Conservation (phyloP, 2,329 filamentous ascomycete genomes). For the Pseudopyricularia javanii region DNA sequence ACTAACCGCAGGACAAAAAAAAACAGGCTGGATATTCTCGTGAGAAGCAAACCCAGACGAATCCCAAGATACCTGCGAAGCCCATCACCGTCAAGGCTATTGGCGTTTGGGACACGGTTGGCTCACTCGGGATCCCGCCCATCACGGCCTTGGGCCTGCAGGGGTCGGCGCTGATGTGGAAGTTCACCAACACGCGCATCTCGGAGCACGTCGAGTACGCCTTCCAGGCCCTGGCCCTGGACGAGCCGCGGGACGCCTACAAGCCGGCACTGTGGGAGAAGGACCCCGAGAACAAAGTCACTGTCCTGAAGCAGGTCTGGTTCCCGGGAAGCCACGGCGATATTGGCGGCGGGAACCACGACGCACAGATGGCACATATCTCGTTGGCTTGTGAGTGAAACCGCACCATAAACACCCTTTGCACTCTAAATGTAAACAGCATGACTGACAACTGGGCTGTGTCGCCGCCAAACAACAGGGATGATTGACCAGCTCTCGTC, state of each 20-base stretch:
- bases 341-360: constrained; percentile 40
- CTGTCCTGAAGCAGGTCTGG: constrained; percentile 34
- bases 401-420: neutral
- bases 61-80: constrained; percentile 14
- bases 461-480: constrained; percentile 8
- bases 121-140: constrained; percentile 29
- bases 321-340: constrained; percentile 42
- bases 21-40: neutral
- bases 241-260: constrained; percentile 42
- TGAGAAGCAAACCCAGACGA: neutral
- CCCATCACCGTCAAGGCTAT: constrained; percentile 30
- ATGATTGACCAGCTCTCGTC: constrained; percentile 21
- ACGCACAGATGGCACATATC: constrained; percentile 27
- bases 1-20: constrained; percentile 13
- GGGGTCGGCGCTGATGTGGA: constrained; percentile 12
- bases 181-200: constrained; percentile 40
- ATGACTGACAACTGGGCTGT: neutral
- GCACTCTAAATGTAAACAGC: too few relatives aligned
- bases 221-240: constrained; percentile 46
- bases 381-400: constrained; percentile 19
- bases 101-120: constrained; percentile 38
- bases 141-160: constrained; percentile 22
- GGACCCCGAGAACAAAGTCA: constrained; percentile 7
- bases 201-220: constrained; percentile 41
- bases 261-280: constrained; percentile 4